A percentile compares a stretch with the other conserved stretches of the same genome.
These are phyloP conservation scores for Lophiotrema nucula DNA, from an alignment of 495 filamentous ascomycete species.

Conservation along the genomic window DNA sequence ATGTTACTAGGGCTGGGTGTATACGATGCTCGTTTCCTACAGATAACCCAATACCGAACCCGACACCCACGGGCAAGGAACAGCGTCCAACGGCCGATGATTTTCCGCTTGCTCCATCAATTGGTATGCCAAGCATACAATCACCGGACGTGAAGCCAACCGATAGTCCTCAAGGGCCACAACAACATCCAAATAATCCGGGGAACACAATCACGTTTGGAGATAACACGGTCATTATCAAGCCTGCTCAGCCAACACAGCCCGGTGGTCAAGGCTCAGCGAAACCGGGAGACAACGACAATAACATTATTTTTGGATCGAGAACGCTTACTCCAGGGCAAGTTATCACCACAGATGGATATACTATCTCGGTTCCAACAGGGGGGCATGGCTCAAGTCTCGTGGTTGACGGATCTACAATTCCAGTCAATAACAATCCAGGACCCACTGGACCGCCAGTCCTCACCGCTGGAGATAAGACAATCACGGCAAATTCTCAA, in stretches of 20 bases:
- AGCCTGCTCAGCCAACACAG: constrained; percentile 9
- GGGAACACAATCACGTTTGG: constrained; percentile 23
- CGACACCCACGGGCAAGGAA: no score
- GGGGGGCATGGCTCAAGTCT: constrained; percentile 12
- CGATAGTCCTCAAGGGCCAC: no score
- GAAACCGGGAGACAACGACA: background rate
- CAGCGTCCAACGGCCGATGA: no score
- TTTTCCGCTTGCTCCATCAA: no score
- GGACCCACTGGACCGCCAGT: constrained; percentile 14
- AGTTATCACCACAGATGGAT: constrained; percentile 20
- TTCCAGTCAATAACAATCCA: constrained; percentile 24
- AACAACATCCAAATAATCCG: no score
- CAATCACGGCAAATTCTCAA: constrained; percentile 27
- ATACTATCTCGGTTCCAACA: constrained; percentile 10
- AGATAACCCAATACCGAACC: background rate
- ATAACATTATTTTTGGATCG: constrained; percentile 18
- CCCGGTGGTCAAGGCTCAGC: background rate
- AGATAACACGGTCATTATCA: constrained; percentile 1
- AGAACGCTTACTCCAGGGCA: constrained; percentile 21
- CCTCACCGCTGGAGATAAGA: constrained; percentile 22
- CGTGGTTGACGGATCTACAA: constrained; percentile 25
- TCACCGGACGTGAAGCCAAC: no score
- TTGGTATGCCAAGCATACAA: no score
- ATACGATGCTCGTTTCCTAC: background rate
- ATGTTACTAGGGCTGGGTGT: constrained; percentile 11